These are phyloP conservation scores for Schoenoplectus triqueter DNA, from an alignment of 202 grass and related monocot species.

Conservation along the genomic window DNA sequence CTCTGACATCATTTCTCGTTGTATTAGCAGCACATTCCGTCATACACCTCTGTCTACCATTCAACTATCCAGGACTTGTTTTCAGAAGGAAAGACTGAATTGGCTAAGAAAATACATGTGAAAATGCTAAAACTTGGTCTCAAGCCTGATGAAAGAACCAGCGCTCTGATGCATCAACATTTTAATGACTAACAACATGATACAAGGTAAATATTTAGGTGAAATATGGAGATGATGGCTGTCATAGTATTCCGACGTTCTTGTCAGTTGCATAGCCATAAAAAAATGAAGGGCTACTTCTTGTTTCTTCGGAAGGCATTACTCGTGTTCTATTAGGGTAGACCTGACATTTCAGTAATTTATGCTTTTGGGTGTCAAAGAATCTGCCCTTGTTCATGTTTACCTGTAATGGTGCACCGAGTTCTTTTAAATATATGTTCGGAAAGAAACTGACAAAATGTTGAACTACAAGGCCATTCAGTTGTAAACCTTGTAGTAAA, in stretches of 20 bases:
- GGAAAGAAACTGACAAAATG: neutral
- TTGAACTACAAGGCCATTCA: neutral
- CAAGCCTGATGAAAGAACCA: constrained; percentile 69
- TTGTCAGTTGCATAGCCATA: neutral
- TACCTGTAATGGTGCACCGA: neutral
- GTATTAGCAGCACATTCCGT: constrained; percentile 53
- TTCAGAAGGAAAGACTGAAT: constrained; percentile 58
- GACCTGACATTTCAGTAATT: neutral
- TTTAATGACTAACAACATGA: constrained; percentile 35
- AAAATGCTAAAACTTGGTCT: constrained; percentile 75
- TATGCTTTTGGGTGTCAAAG: neutral
- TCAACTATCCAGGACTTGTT: constrained; percentile 77
- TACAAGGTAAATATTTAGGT: neutral
- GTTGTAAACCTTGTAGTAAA: neutral
- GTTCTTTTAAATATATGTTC: neutral
- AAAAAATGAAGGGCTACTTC: neutral
- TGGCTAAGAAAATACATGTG: constrained; percentile 61
- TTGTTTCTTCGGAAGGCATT: neutral
- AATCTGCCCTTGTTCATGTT: neutral
- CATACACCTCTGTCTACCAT: constrained; percentile 76
- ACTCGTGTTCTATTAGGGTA: neutral
- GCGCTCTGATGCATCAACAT: constrained; percentile 83
- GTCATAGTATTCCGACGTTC: neutral
- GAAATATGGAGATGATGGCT: too few species aligned
- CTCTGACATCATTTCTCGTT: constrained; percentile 27